Evolutionary conservation across 305 asterid genomes (phyloP), one percentile per base, ranked within the genome.

Genomic region (Solanum aculeatissimum): DNA sequence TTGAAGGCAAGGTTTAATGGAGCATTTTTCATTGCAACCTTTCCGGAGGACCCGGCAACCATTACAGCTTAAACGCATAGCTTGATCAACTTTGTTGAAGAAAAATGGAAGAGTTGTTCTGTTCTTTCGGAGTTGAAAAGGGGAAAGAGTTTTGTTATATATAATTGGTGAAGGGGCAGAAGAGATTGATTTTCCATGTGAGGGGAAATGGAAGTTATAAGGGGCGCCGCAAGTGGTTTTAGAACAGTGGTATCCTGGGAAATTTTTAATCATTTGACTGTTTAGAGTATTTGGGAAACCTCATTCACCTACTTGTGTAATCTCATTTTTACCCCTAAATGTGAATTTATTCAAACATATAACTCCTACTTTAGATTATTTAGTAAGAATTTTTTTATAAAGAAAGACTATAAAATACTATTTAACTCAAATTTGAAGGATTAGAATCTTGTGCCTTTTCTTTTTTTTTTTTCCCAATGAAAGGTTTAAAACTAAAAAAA

Each of bases 1-100:
- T 14, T 87, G 84, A 60, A 89, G 91, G 19, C 90, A 89, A 2
- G 91, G 89, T 40, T 79, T 85, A 10, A 89, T 84, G 43, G 82
- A 81, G 79, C 91, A 89, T 16, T 84, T 60, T 47, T 89, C 89
- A 21, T 53, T 83, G 55, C 91, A 89, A 3, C 91, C 91, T 79
- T 89, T 89, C 7, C 91, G 87, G 9, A 89, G 90, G 1, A 89
- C 89, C 42, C 91, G 87, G 81, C 91, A 89, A 11, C 91, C 91
- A 72, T 89, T 89, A 74, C 91, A 89, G 71, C 91, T 89, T 88
- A 89, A 82, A 85, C 91, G 86, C 88, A 87, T 85, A 81, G 43
- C 54, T 82, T 7, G 29, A 62, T 32, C 54, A 21, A 47, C 11
- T 45, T 60, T 29, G 1, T 65, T 18, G 43, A 18, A 49, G 27